These are phyloP conservation scores for Cokeromyces recurvatus DNA, from an alignment of 371 early-diverging fungal species.

Conservation along the genomic window DNA sequence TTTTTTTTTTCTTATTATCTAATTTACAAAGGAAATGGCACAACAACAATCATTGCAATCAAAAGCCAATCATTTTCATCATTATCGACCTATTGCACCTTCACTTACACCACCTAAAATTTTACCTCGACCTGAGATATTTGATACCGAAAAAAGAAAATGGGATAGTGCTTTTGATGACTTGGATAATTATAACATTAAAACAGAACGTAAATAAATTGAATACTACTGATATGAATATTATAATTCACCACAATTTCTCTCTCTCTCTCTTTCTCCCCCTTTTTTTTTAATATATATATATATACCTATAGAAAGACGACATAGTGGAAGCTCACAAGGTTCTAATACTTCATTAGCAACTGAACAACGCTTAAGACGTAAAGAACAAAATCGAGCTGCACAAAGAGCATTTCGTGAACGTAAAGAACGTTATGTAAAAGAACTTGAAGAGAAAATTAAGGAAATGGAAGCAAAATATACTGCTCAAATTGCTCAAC, in stretches of 20 bases:
- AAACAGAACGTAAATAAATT: too few species aligned
- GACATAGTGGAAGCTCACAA: slow-evolving; percentile 8
- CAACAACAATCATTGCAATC: slow-evolving; percentile 2
- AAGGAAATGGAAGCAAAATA: slow-evolving; percentile 52
- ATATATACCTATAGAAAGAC: slow-evolving; percentile 1
- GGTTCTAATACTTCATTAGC: slow-evolving; percentile 9
- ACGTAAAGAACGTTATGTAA: slow-evolving; percentile 67
- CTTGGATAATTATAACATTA: too few species aligned
- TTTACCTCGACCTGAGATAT: slow-evolving; percentile 9
- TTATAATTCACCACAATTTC: too few species aligned
- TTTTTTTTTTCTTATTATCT: background rate
- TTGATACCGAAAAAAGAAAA: slow-evolving; percentile 8
- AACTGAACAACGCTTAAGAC: slow-evolving; percentile 41
- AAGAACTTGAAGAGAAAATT: slow-evolving; percentile 64
- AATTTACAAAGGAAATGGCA: slow-evolving; percentile 1
- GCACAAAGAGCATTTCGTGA: slow-evolving; percentile 78
- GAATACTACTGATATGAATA: too few species aligned
- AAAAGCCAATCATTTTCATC: too few species aligned
- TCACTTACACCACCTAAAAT: slow-evolving; percentile 8
- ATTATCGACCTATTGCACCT: slow-evolving; percentile 21
- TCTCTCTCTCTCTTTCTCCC: too few species aligned
- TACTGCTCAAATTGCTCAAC: slow-evolving; percentile 11
- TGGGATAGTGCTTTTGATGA: slow-evolving; percentile 1
- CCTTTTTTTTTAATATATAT: too few species aligned
- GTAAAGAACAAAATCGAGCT: slow-evolving; percentile 77